A percentile compares a stretch with the other conserved stretches of the same genome.
Evolutionary conservation across 495 filamentous ascomycete species (phyloP).

Genomic region (Podospora australis): DNA sequence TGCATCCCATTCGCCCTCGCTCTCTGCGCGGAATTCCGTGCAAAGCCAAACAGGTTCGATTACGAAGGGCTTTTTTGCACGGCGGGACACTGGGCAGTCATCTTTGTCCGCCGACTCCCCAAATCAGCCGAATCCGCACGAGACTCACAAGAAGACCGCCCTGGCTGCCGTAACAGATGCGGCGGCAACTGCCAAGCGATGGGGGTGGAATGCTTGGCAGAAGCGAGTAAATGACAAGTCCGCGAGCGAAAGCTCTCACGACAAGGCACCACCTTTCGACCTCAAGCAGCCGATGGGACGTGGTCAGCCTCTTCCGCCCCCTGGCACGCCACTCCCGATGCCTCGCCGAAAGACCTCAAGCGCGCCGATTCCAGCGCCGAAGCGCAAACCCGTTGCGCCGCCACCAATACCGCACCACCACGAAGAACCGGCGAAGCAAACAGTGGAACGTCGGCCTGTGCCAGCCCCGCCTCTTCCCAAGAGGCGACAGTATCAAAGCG

Average conservation of each 20-base stretch:
- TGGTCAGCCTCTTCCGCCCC: constrained; percentile 68
- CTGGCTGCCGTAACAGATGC: constrained; percentile 61
- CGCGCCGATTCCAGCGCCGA: constrained; percentile 52
- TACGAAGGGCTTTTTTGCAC: constrained; percentile 32
- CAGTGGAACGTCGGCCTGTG: constrained; percentile 32
- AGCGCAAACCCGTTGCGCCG: constrained; percentile 38
- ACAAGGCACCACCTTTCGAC: constrained; percentile 38
- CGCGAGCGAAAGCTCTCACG: too few species aligned
- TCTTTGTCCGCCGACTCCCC: constrained; percentile 18
- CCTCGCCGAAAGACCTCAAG: constrained; percentile 50
- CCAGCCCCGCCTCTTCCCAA: constrained; percentile 39
- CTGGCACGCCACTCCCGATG: constrained; percentile 57
- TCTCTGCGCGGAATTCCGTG: constrained; percentile 30
- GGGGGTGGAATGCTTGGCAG: constrained; percentile 68
- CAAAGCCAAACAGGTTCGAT: constrained; percentile 33
- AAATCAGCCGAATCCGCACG: constrained; percentile 18
- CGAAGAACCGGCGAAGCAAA: constrained; percentile 20
- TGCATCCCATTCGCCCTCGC: constrained; percentile 25
- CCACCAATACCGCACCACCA: constrained; percentile 26
- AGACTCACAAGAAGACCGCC: constrained; percentile 35
- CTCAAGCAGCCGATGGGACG: constrained; percentile 65
- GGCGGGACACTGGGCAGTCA: constrained; percentile 28
- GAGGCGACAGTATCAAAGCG: constrained; percentile 19
- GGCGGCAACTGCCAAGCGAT: constrained; percentile 75
- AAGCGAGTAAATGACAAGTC: constrained; percentile 37